A percentile compares a stretch with the other conserved stretches of the same genome.
These are phyloP conservation scores for Tulasnella sp. DNA, from an alignment of 768 basidiomycete species.

Conservation along the genomic window DNA sequence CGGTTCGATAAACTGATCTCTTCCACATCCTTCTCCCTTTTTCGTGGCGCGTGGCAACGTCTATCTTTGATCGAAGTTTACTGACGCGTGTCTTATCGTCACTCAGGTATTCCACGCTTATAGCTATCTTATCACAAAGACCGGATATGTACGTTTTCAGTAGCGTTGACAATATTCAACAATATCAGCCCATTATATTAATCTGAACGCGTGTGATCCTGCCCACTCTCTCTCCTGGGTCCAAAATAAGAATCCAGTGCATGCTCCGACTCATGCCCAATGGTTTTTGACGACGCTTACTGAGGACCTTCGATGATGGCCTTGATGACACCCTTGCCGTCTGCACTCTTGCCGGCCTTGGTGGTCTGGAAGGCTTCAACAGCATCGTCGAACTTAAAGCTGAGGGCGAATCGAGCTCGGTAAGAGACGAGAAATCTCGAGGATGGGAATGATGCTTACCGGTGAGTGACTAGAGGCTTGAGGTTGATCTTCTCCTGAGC, in stretches of 20 bases:
- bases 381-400: slow-evolving; percentile 74
- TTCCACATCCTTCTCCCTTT: background rate
- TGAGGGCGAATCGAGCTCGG: slow-evolving; percentile 35
- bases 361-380: slow-evolving; percentile 78
- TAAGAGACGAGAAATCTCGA: background rate
- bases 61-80: background rate
- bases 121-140: background rate
- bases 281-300: slow-evolving; percentile 20
- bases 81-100: background rate
- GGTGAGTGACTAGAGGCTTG: slow-evolving; percentile 84
- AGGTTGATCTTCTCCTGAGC: slow-evolving; percentile 79
- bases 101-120: background rate
- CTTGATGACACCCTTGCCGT: slow-evolving; percentile 88
- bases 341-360: slow-evolving; percentile 70
- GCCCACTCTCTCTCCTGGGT: too few relatives aligned
- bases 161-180: background rate
- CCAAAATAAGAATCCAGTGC: background rate
- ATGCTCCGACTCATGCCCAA: background rate
- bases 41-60: background rate
- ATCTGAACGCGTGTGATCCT: too few relatives aligned
- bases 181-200: background rate
- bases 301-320: slow-evolving; percentile 82
- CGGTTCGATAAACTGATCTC: slow-evolving; percentile 6
- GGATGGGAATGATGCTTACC: slow-evolving; percentile 44
- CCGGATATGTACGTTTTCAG: background rate